These are phyloP conservation scores for Phytopythium aichiense DNA, from an alignment of 352 stramenopile species.

Conservation along the genomic window DNA sequence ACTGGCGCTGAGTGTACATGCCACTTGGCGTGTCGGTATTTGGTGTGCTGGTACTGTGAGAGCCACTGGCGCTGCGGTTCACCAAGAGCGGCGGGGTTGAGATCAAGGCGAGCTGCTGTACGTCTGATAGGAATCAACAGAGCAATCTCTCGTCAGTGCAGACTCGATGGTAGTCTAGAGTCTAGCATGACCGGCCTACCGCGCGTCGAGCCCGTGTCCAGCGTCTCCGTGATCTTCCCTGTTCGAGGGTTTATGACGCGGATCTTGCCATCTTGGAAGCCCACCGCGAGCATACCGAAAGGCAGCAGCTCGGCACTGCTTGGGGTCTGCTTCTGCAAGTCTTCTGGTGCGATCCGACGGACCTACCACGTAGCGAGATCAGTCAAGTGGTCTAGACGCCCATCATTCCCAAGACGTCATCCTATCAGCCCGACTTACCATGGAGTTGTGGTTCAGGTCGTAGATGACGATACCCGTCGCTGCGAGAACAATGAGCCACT, in stretches of 20 bases:
- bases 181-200: constrained; percentile 12
- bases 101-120: constrained; percentile 64
- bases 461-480: constrained; percentile 60
- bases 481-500: constrained; percentile 64
- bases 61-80: constrained; percentile 27
- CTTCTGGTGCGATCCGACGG: constrained; percentile 37
- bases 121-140: constrained; percentile 22
- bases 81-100: constrained; percentile 34
- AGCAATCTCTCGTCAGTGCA: neutral
- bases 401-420: neutral
- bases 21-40: constrained; percentile 13
- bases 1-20: constrained; percentile 32
- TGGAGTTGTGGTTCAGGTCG: constrained; percentile 61
- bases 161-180: neutral
- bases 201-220: constrained; percentile 55
- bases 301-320: constrained; percentile 61
- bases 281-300: constrained; percentile 59
- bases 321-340: constrained; percentile 55
- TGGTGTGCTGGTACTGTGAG: constrained; percentile 10
- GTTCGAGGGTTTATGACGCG: constrained; percentile 60
- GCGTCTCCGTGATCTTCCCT: constrained; percentile 51
- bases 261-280: constrained; percentile 73
- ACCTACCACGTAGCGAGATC: constrained; percentile 16
- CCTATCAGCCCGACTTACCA: neutral
- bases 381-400: neutral